Evolutionary conservation across 2,329 filamentous ascomycete genomes (phyloP), one percentile per base, ranked within the genome.

Genomic region (Exophiala viscosa): DNA sequence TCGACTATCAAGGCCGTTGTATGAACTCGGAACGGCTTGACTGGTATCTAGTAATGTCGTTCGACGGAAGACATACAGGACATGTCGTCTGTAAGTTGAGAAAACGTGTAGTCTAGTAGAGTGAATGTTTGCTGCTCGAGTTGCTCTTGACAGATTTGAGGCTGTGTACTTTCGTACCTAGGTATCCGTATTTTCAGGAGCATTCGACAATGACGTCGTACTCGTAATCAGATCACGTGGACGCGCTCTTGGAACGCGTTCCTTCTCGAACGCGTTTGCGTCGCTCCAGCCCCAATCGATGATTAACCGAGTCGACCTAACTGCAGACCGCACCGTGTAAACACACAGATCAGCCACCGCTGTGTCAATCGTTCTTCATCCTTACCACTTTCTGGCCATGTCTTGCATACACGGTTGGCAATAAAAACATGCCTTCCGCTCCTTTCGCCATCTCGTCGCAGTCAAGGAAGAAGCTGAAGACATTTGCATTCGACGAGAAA

Each of bases 391-490:
- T 38, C 18, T n/a, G 53, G 31, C 42, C 48, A 55, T 52, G 50
- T 15, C 13, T 33, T 42, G 4, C 34, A 20, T 13, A 31, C 34
- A n/a, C 20, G 44, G 18, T 11, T 18, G 10, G 5, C 35, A n/a
- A 9, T 52, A 42, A 10, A 43, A 56, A 32, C 36, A 59, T 59
- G 56, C 50, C 56, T 11, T 43, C 41, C 8, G 52, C 43, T 20
- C 50, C 55, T 5, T 35, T 48, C 32, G 47, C 45, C 31, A 42
- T 60, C 15, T 60, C 57, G 9, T 60, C 59, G 28, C 59, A 60
- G 28, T 54, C 59, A 15, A 35, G 48, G 15, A 60, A 55, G 46
- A 60, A 57, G 49, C 32, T 53, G 31, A 58, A 56, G 28, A 10
- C 50, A n/a, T 57, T 51, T 38, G 40, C 54, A 15, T 55, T 52